phyloP scores from a whole-genome alignment of 2,329 filamentous ascomycete genomes.

The Aspergillus pseudotamarii region DNA sequence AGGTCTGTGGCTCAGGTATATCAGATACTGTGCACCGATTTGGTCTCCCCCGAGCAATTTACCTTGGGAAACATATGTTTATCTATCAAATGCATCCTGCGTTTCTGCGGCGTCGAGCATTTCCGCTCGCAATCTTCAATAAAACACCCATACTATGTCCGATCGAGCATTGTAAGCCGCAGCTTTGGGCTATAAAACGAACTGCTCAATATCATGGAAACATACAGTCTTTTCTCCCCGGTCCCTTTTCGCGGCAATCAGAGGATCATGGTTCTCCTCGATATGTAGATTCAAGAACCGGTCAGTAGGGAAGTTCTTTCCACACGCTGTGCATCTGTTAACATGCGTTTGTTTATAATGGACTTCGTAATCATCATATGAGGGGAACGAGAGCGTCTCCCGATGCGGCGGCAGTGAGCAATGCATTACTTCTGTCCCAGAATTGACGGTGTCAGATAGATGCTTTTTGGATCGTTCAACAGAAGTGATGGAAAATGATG shows the following conservation, averaged over 20 bases:
- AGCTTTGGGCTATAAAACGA: background rate
- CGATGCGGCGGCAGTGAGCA: conserved; percentile 82
- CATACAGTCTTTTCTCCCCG: conserved; percentile 83
- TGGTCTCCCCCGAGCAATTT: conserved; percentile 7
- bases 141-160: conserved; percentile 80
- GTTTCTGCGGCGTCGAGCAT: conserved; percentile 80
- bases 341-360: conserved; percentile 82
- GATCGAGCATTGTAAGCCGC: conserved; percentile 1
- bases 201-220: conserved; percentile 17
- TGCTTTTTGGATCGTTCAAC: conserved; percentile 55
- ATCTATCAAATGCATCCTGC: conserved; percentile 85
- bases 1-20: conserved; percentile 54
- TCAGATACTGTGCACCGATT: background rate
- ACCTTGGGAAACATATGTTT: conserved; percentile 86
- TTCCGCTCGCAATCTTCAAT: conserved; percentile 84
- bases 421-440: conserved; percentile 61
- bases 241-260: conserved; percentile 71
- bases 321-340: conserved; percentile 83
- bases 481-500: conserved; percentile 24
- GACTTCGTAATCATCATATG: conserved; percentile 79
- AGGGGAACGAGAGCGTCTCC: conserved; percentile 68
- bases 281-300: conserved; percentile 83
- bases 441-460: conserved; percentile 56
- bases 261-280: conserved; percentile 85
- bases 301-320: conserved; percentile 82